Base-by-base conservation (phyloP, 129 eudicot genomes). In the Gnaphalium uliginosum region DNA sequence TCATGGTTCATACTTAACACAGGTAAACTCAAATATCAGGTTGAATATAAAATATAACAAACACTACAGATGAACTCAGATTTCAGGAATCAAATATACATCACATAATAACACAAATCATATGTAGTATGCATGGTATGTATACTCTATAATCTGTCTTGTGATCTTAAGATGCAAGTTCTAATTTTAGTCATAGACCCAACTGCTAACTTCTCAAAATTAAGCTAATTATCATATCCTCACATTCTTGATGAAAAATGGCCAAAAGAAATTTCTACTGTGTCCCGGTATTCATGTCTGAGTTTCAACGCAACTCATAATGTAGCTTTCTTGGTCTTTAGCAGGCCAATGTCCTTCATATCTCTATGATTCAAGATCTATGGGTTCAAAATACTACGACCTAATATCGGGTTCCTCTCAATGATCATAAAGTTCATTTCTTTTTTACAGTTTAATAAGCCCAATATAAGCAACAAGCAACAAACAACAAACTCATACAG, bases 311-410 rank as follows among this genome's bases (percentile, higher is more conserved):
- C 74, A 69, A 50, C 50, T 69, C 30, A 29, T 58, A 2, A 72
- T 11, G 53, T 32, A 18, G 5, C 0, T 53, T 72, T 72, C 66
- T 32, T 29, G 51, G 56, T 72, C 76, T 0, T 32, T 19, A 11
- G 56, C 18, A 54, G 22, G 9, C 27, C n/a, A 53, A 53, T 58
- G 17, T 53, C 27, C 29, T 51, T 53, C 26, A 54, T 18, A 71
- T 54, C 29, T n/a, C 19, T 9, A 71, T 22, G n/a, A 71, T 71
- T 71, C 50, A 53, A 10, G 46, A 69, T 69, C 25, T 25, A 69
- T 23, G 74, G 74, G 58, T 46, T 46, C 2, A 46, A 69, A 1
- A 7, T 29, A 3, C 19, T 17, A 62, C 9, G 13, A 2, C 68
- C 4, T 5, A 1, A 8, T 27, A 63, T 29, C 41, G 1, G 37